Evolutionary conservation across 129 eudicot genomes (phyloP).

Genomic region (Centaurea solstitialis): DNA sequence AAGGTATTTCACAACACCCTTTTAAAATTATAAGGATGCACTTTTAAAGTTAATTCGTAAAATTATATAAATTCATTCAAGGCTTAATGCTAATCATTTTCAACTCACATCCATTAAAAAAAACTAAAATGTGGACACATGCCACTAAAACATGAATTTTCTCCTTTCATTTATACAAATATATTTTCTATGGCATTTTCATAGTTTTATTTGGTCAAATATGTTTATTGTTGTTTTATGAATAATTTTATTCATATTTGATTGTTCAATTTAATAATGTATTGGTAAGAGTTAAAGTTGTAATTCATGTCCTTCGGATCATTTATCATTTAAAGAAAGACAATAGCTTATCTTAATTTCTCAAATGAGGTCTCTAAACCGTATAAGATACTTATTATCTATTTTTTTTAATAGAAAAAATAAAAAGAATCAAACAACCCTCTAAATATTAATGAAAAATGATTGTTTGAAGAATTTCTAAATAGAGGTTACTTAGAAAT

Average conservation of each 20-base stretch:
- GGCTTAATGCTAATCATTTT: too few species aligned
- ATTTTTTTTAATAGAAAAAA: neutral
- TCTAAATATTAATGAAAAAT: neutral
- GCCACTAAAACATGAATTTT: too few species aligned
- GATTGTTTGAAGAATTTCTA: neutral
- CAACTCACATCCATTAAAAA: too few species aligned
- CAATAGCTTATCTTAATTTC: neutral
- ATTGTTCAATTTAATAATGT: too few species aligned
- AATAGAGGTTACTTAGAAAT: neutral
- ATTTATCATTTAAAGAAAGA: too few species aligned
- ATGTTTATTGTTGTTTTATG: neutral
- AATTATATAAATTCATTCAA: too few species aligned
- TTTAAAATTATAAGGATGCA: too few species aligned
- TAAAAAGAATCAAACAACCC: neutral
- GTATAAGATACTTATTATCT: too few species aligned
- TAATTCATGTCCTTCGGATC: neutral
- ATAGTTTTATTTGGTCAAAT: neutral
- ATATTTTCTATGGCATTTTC: neutral
- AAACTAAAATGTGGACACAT: too few species aligned
- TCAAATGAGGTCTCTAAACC: too few species aligned
- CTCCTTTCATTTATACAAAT: neutral
- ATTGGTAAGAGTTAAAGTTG: neutral
- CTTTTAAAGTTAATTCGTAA: too few species aligned
- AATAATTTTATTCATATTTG: neutral
- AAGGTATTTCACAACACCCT: too few species aligned